Evolutionary conservation across 257 asterid genomes (phyloP).

Genomic region (Verbena officinalis): DNA sequence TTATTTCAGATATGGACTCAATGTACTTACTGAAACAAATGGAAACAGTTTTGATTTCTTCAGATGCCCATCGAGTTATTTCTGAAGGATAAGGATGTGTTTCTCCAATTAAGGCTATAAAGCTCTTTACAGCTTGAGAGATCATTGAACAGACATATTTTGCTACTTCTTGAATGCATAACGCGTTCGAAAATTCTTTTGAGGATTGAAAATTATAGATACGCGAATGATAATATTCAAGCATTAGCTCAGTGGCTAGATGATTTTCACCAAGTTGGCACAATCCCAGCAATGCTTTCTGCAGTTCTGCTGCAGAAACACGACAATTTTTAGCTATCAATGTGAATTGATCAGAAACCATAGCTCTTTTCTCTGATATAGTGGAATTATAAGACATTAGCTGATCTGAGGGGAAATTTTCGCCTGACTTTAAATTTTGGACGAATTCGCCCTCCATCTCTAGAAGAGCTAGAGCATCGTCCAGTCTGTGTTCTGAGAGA

Average conservation of each 20-base stretch:
- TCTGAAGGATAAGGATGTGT: slow-evolving; percentile 41
- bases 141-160: slow-evolving; percentile 60
- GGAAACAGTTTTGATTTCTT: slow-evolving; percentile 48
- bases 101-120: slow-evolving; percentile 53
- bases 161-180: slow-evolving; percentile 42
- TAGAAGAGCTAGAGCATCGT: slow-evolving; percentile 61
- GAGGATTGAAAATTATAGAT: slow-evolving; percentile 45
- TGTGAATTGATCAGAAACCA: slow-evolving; percentile 47
- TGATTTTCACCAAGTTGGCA: slow-evolving; percentile 51
- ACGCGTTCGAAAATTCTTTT: slow-evolving; percentile 30
- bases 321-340: slow-evolving; percentile 53
- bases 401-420: slow-evolving; percentile 42
- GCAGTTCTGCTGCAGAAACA: slow-evolving; percentile 68
- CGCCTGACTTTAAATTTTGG: slow-evolving; percentile 30
- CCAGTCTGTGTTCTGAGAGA: slow-evolving; percentile 59
- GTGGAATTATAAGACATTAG: slow-evolving; percentile 46
- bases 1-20: slow-evolving; percentile 50
- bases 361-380: slow-evolving; percentile 54
- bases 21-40: slow-evolving; percentile 45
- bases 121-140: slow-evolving; percentile 68
- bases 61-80: slow-evolving; percentile 53
- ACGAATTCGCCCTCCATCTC: slow-evolving; percentile 58
- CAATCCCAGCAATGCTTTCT: slow-evolving; percentile 61
- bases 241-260: slow-evolving; percentile 53
- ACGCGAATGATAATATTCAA: slow-evolving; percentile 60